Base-by-base conservation (phyloP, 2,329 filamentous ascomycete genomes). In the Ophiognomonia clavigignenti-juglandacearum region DNA sequence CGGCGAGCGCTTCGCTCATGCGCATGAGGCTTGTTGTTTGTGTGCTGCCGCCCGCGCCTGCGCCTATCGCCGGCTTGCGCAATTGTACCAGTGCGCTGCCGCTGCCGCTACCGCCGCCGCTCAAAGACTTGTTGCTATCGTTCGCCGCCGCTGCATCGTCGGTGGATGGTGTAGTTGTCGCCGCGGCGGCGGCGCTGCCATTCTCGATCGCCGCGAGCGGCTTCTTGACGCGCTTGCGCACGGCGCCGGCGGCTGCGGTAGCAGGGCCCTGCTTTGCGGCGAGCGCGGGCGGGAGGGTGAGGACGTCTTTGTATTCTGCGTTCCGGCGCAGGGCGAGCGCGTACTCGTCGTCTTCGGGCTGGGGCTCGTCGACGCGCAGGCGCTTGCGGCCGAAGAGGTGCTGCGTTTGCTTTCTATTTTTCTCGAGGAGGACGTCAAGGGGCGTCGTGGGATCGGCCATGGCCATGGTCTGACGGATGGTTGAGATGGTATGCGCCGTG, bases 251-350 rank as follows among this genome's bases (percentile, higher is more conserved):
- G 3, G 73, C 79, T 13, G 86, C 24, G 4, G 74, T 71, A 3
- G 73, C 79, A 13, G 86, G 6, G 10, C 24, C 84, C 64, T 91
- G 85, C 63, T 91, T 93, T 19, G 87, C 84, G 29, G 87, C 87
- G 18, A 96, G 75, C 2, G 80, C 80, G 19, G 85, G 80, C 6
- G 91, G 91, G 3, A 96, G 75, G 53, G 86, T 84, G 61, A 82
- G 80, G 19, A 93, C 84, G 59, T 83, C 73, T 57, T 83, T 78
- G 66, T 96, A 96, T 70, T 96, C 90, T 59, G 73, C 74, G 44
- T 75, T 74, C 61, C 87, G 81, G 39, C 84, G 79, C 45, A 75
- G 66, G 24, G 75, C 68, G 37, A 83, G 68, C 42, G 70, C 68
- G 38, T 71, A 56, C 51, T 65, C 62, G 44, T 63, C 64, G 35